phyloP scores from a whole-genome alignment of 371 early-diverging fungal species.

The Zychaea mexicana region DNA sequence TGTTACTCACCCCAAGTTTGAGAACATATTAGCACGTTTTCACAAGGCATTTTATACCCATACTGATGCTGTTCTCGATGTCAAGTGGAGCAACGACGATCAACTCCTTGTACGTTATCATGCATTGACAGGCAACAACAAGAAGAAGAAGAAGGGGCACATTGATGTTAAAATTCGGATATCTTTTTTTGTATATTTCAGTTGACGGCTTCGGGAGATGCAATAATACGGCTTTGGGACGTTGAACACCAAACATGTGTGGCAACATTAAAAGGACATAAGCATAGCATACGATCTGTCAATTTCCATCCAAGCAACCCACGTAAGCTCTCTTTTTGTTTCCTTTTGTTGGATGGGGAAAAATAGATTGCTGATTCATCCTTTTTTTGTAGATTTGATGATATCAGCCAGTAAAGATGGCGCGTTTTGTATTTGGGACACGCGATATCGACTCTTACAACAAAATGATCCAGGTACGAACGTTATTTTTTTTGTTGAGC shows the following conservation, averaged over 20 bases:
- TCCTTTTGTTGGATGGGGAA: too few species aligned
- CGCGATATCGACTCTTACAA: conserved; percentile 27
- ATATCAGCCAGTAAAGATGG: conserved; percentile 70
- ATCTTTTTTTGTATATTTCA: conserved; percentile 2
- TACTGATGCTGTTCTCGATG: conserved; percentile 59
- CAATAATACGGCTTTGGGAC: conserved; percentile 63
- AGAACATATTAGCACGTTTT: conserved; percentile 13
- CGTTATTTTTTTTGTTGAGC: too few species aligned
- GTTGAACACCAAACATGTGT: conserved; percentile 45
- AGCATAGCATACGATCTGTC: conserved; percentile 55
- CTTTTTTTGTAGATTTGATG: conserved; percentile 60
- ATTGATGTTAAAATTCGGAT: not conserved
- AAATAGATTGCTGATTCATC: too few species aligned
- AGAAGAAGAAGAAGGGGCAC: too few species aligned
- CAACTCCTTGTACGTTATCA: conserved; percentile 30
- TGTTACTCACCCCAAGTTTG: too few species aligned
- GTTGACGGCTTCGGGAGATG: conserved; percentile 66
- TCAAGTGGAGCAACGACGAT: conserved; percentile 63
- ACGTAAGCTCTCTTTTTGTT: conserved; percentile 32
- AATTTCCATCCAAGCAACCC: conserved; percentile 55
- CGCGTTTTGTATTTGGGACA: conserved; percentile 66
- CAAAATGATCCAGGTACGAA: not conserved
- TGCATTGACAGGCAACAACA: not conserved
- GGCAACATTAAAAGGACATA: conserved; percentile 55
- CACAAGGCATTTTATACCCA: conserved; percentile 45